These are phyloP conservation scores for Trichophyton rubrum DNA, from an alignment of 2,329 filamentous ascomycete species.

Conservation along the genomic window DNA sequence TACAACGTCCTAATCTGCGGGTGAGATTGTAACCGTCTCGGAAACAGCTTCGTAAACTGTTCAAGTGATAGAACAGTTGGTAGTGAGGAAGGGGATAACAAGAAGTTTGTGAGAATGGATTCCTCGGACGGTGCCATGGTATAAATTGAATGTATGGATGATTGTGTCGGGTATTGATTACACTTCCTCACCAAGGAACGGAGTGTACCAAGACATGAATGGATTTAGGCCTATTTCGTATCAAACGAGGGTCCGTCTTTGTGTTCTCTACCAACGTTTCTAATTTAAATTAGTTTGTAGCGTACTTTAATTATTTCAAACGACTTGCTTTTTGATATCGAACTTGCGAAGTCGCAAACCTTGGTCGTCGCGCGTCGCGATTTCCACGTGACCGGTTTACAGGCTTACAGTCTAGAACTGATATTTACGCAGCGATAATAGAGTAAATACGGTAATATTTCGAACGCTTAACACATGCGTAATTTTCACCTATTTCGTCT, in stretches of 20 bases:
- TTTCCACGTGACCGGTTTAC: background rate
- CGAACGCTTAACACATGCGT: background rate
- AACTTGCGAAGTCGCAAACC: background rate
- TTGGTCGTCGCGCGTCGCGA: background rate
- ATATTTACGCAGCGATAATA: background rate
- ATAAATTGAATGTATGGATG: background rate
- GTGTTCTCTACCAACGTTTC: background rate
- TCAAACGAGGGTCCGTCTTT: background rate
- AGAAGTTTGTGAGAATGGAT: constrained; percentile 63
- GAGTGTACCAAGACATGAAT: background rate
- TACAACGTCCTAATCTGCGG: constrained; percentile 61
- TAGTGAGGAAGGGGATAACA: constrained; percentile 62
- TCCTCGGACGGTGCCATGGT: constrained; percentile 63
- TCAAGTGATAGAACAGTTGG: constrained; percentile 60
- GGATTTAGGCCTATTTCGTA: background rate
- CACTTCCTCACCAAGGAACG: background rate
- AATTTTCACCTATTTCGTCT: background rate
- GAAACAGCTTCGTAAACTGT: constrained; percentile 67
- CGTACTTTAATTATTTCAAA: background rate
- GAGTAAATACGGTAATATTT: background rate
- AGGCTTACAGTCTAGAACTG: background rate
- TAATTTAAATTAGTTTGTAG: background rate
- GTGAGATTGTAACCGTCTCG: constrained; percentile 50
- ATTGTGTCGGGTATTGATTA: background rate
- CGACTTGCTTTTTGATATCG: background rate